Percentiles rank a stretch among this genome's conserved stretches.
Conservation (phyloP, 2,329 filamentous ascomycete species). For the Berkeleyomyces rouxiae region DNA sequence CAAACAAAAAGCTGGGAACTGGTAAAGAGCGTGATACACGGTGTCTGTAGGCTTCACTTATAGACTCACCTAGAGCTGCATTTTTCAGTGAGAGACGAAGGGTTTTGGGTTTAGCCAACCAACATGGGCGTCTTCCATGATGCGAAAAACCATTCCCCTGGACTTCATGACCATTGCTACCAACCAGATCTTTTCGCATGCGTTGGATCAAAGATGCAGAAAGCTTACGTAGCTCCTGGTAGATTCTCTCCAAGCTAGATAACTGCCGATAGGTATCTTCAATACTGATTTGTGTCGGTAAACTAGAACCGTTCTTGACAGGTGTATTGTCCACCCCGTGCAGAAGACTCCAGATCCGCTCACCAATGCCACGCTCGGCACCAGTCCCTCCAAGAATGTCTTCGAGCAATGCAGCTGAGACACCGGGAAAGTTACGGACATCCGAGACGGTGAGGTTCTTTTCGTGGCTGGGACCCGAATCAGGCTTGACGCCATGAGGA, state of each 20-base stretch:
- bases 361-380: conserved; percentile 52
- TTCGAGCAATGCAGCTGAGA: conserved; percentile 50
- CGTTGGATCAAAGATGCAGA: conserved; percentile 54
- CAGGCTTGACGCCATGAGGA: neutral
- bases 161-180: conserved; percentile 24
- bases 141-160: conserved; percentile 16
- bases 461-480: neutral
- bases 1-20: conserved; percentile 60
- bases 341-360: conserved; percentile 58
- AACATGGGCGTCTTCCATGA: conserved; percentile 26
- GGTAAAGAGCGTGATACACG: conserved; percentile 61
- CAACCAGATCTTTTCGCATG: conserved; percentile 62
- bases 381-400: conserved; percentile 54
- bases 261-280: conserved; percentile 72
- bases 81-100: conserved; percentile 54
- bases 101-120: conserved; percentile 69
- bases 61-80: neutral
- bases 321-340: conserved; percentile 65
- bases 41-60: conserved; percentile 3
- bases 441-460: neutral
- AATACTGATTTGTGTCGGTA: conserved; percentile 82
- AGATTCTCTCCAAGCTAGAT: conserved; percentile 44
- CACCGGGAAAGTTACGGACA: conserved; percentile 29
- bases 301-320: conserved; percentile 51
- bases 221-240: conserved; percentile 51